Evolutionary conservation across 257 asterid species (phyloP), one percentile per base, ranked within the genome.

Genomic region (Catharanthus roseus): DNA sequence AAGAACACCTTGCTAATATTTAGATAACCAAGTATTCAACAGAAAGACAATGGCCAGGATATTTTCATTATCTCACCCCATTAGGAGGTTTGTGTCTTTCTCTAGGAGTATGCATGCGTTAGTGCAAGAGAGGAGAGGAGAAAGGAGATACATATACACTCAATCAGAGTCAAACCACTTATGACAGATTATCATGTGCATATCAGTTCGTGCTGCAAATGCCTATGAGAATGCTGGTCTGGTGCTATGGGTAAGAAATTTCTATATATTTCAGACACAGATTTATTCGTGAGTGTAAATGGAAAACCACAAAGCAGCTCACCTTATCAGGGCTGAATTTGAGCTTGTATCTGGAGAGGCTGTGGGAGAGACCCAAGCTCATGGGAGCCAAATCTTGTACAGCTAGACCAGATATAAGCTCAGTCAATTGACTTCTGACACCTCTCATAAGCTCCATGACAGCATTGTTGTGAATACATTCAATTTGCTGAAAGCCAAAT

Each of bases 361-460:
- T 89, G 82, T 92, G 97, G 71, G 97, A 92, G 65, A 92, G 78
- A 65, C 96, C 97, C 82, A 92, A 83, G 74, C 97, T 88, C 96
- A 92, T 92, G 62, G 97, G 96, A 68, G 93, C 91, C 85, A 92
- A 81, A 79, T 92, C 97, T 78, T 89, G 96, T 8, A 87, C 58
- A 74, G 87, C 96, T 29, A 92, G 80, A 63, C 96, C 97, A 49
- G 95, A 73, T 71, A 92, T 92, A n/a, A 92, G 93, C 50, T 92
- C 96, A 31, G 88, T 82, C 80, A 88, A 73, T 53, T 89, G 96
- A 79, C 90, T 89, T 73, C 97, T 88, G 9, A 92, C 89, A 12
- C 96, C 97, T 79, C 97, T 86, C 97, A 90, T 92, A 70, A 92
- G 76, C 74, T 92, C 97, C 96, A 88, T 89, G 53, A 92, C 90